Percentiles rank a stretch among this genome's conserved stretches.
Evolutionary conservation across 129 eudicot species (phyloP).

Genomic region (Cynara cardunculus): DNA sequence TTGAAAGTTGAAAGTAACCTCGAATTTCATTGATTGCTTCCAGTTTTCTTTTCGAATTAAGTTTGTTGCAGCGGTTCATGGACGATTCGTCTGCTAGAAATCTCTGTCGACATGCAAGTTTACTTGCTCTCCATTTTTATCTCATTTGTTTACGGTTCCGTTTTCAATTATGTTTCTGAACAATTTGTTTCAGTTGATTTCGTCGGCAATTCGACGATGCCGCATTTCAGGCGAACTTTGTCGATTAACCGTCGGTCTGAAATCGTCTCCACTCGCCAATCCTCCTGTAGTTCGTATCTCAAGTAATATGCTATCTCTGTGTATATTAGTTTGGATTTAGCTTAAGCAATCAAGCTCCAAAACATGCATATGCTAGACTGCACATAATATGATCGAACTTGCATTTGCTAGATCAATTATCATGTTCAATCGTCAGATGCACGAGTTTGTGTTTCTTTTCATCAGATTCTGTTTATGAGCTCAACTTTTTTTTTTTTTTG

Average conservation of each 20-base stretch:
- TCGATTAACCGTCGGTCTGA: conserved; percentile 61
- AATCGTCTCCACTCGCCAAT: conserved; percentile 29
- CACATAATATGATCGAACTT: background rate
- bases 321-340: background rate
- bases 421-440: background rate
- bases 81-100: conserved; percentile 41
- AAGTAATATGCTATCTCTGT: conserved; percentile 31
- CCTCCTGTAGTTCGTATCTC: conserved; percentile 55
- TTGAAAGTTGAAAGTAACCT: background rate
- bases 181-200: conserved; percentile 48
- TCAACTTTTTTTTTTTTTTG: background rate
- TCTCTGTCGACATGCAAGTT: conserved; percentile 45
- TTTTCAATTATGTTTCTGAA: background rate
- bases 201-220: conserved; percentile 69
- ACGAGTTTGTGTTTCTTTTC: conserved; percentile 10
- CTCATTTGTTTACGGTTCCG: background rate
- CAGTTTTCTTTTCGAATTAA: conserved; percentile 1
- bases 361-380: background rate
- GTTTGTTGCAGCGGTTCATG: conserved; percentile 15
- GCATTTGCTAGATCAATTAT: background rate
- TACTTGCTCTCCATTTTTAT: background rate
- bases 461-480: background rate
- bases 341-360: background rate
- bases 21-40: conserved; percentile 6
- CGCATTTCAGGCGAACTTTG: conserved; percentile 69